Percentiles rank a stretch among this genome's conserved stretches.
Evolutionary conservation across 2,329 filamentous ascomycete species (phyloP).

Genomic region (Hypoxylon sp.): DNA sequence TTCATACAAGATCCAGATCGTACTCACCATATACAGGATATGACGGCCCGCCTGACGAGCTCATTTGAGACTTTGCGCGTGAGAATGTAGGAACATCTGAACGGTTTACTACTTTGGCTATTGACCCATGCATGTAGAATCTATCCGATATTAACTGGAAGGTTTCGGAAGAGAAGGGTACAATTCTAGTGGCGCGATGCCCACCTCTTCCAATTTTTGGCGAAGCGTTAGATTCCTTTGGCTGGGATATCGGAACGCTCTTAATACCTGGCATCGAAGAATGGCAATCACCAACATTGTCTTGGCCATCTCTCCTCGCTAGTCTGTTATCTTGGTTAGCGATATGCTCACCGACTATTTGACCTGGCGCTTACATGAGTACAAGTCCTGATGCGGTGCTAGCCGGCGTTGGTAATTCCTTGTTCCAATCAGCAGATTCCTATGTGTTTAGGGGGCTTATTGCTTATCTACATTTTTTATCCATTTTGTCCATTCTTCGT

Average conservation of each 20-base stretch:
- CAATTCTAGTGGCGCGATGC: conserved; percentile 20
- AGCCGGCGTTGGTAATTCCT: conserved; percentile 1
- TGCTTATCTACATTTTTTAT: conserved; percentile 2
- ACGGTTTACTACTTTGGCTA: conserved; percentile 36
- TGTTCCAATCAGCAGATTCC: neutral
- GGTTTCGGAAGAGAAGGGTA: conserved; percentile 35
- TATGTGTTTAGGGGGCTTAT: neutral
- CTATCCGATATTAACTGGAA: conserved; percentile 31
- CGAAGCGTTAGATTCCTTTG: neutral
- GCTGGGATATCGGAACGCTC: no score
- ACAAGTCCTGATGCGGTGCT: neutral
- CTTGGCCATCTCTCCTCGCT: conserved; percentile 1
- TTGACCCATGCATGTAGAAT: conserved; percentile 38
- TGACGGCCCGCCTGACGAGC: neutral
- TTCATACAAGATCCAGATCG: neutral
- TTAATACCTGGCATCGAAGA: neutral
- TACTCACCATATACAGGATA: conserved; percentile 28
- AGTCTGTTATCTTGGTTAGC: neutral
- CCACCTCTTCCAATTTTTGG: neutral
- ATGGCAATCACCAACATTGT: neutral
- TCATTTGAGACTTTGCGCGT: conserved; percentile 24
- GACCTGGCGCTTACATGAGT: conserved; percentile 7
- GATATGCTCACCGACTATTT: neutral
- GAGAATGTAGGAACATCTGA: conserved; percentile 40
- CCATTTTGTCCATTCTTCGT: conserved; percentile 15